These are phyloP conservation scores for Plasmodium gaboni DNA, from an alignment of 169 alveolate genomes.

Conservation along the genomic window DNA sequence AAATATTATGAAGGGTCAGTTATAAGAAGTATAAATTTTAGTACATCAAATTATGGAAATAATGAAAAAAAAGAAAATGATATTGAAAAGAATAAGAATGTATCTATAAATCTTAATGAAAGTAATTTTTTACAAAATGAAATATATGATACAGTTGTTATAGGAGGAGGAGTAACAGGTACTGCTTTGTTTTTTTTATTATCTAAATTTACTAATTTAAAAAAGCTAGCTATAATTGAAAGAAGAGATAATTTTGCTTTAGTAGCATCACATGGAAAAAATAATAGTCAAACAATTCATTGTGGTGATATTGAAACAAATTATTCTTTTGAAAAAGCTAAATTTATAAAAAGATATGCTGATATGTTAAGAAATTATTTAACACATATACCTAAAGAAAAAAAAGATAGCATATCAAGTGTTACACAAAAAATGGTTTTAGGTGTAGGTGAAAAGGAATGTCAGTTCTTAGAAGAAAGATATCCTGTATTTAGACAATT, in stretches of 20 bases:
- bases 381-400: slow-evolving; percentile 81
- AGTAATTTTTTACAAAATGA: slow-evolving; percentile 29
- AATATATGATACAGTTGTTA: slow-evolving; percentile 85
- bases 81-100: slow-evolving; percentile 1
- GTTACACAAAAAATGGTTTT: slow-evolving; percentile 89
- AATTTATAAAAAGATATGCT: slow-evolving; percentile 88
- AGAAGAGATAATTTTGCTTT: slow-evolving; percentile 85
- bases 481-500: slow-evolving; percentile 79
- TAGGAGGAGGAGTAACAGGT: slow-evolving; percentile 92
- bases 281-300: slow-evolving; percentile 90
- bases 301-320: slow-evolving; percentile 92
- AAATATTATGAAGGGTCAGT: not conserved
- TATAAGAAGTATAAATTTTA: slow-evolving; percentile 7
- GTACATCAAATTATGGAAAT: not conserved
- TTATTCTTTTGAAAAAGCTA: slow-evolving; percentile 87
- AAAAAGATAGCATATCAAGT: slow-evolving; percentile 76
- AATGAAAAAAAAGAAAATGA: not conserved
- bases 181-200: slow-evolving; percentile 89
- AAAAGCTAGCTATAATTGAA: slow-evolving; percentile 86
- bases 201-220: slow-evolving; percentile 86
- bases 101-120: slow-evolving; percentile 16
- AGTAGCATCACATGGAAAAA: slow-evolving; percentile 89
- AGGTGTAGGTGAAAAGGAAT: slow-evolving; percentile 90
- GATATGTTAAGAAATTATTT: slow-evolving; percentile 89
- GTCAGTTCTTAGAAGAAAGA: slow-evolving; percentile 85